Conservation (phyloP, 768 basidiomycete genomes). For the Tricholoma flavovirens region DNA sequence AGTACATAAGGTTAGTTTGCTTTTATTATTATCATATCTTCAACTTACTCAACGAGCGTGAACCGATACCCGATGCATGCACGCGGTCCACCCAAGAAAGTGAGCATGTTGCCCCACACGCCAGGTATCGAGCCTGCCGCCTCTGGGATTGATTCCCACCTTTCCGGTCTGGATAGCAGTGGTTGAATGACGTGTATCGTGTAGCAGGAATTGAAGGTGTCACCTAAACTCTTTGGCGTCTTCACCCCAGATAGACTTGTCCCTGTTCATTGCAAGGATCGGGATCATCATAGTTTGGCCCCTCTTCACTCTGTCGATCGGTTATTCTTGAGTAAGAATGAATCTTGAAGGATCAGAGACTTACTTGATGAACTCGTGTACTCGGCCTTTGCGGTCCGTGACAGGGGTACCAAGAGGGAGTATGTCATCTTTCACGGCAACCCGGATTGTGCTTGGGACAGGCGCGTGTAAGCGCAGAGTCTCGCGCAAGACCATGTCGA, state of each 20-base stretch:
- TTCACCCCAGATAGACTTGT: conserved; percentile 53
- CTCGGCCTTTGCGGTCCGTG: conserved; percentile 36
- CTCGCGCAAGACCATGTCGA: conserved; percentile 61
- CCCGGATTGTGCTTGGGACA: conserved; percentile 36
- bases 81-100: conserved; percentile 60
- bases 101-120: conserved; percentile 52
- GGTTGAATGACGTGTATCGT: neutral
- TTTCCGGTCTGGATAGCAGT: conserved; percentile 49
- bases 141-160: conserved; percentile 53
- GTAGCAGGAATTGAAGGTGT: conserved; percentile 22
- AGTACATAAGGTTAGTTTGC: neutral
- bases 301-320: conserved; percentile 29
- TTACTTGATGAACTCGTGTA: conserved; percentile 35
- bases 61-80: conserved; percentile 68
- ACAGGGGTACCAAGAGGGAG: conserved; percentile 46
- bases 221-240: conserved; percentile 59
- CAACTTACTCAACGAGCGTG: conserved; percentile 45
- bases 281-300: conserved; percentile 47
- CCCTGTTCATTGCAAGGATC: conserved; percentile 47
- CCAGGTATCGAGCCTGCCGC: conserved; percentile 44
- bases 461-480: conserved; percentile 52
- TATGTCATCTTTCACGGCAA: conserved; percentile 47
- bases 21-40: neutral
- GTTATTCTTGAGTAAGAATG: neutral
- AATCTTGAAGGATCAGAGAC: neutral